These are phyloP conservation scores for Epichloe aotearoae DNA, from an alignment of 2,329 filamentous ascomycete genomes.

Conservation along the genomic window DNA sequence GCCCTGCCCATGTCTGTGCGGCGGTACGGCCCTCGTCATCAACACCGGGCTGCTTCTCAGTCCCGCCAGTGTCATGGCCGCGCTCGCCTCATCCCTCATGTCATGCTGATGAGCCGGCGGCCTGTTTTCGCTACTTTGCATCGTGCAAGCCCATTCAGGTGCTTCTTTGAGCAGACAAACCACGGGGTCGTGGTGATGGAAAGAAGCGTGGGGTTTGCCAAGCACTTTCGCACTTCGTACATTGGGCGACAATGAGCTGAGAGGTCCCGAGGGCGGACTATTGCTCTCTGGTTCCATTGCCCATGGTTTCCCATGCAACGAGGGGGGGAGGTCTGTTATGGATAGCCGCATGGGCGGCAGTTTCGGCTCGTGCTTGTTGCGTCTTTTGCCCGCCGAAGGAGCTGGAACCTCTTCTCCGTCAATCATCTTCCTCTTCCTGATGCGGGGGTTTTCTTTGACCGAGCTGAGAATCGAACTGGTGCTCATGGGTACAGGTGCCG, in stretches of 20 bases:
- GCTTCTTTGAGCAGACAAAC: slow-evolving; percentile 11
- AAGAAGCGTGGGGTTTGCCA: slow-evolving; percentile 11
- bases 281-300: slow-evolving; percentile 17
- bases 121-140: neutral
- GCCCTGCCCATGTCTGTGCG: neutral
- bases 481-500: neutral
- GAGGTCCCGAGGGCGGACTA: slow-evolving; percentile 14
- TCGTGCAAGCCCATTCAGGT: slow-evolving; percentile 6
- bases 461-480: slow-evolving; percentile 35
- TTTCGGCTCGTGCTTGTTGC: slow-evolving; percentile 10
- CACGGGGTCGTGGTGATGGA: slow-evolving; percentile 13
- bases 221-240: slow-evolving; percentile 12
- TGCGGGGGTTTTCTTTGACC: slow-evolving; percentile 35
- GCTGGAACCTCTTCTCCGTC: slow-evolving; percentile 23
- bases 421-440: slow-evolving; percentile 34
- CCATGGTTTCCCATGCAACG: slow-evolving; percentile 12
- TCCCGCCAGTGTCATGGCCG: slow-evolving; percentile 12
- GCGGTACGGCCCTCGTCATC: neutral
- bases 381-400: slow-evolving; percentile 8
- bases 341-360: slow-evolving; percentile 19
- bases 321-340: slow-evolving; percentile 6
- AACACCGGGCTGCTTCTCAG: slow-evolving; percentile 10
- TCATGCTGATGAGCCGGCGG: slow-evolving; percentile 1
- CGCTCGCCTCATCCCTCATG: slow-evolving; percentile 3
- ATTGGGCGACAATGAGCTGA: slow-evolving; percentile 20